Base-by-base conservation (phyloP, 2,329 filamentous ascomycete species). In the Aurifilum marmelostoma region DNA sequence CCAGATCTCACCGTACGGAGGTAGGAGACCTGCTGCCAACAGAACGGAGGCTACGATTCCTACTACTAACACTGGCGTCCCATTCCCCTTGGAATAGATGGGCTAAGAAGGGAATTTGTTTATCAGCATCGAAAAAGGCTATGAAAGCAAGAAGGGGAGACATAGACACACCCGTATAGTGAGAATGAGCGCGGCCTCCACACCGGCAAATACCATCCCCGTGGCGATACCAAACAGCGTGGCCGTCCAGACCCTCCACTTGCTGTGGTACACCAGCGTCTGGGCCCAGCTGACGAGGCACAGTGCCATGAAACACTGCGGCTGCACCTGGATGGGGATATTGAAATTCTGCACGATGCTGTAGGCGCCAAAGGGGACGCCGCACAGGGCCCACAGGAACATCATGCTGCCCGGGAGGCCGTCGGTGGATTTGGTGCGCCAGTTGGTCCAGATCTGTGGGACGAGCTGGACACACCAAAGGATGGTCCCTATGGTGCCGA, bases 1-100 rank as follows among this genome's bases (percentile, higher is more conserved):
- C 80, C 84, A 88, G 1, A 89, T 79, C 75, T 91, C 88, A 67
- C 83, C 83, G 72, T 89, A 91, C 0, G 88, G 87, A 1, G 87
- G 86, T 5, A 91, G 73, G 14, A 91, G 77, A 0, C 89, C 89
- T 1, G 79, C 75, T 2, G 83, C 83, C 8, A 91, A 81, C 8
- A 90, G 80, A 12, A 89, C 78, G 2, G 87, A 83, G 1, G 88
- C 87, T 37, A 87, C 75, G 32, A 89, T 81, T 7, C 88, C 89
- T 59, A 91, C 81, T 3, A 87, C 77, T 37, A 85, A 77, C 66
- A 87, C 81, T 0, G 88, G 87, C 75, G 83, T 85, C 43, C 82
- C 79, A 24, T 86, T 80, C 0, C 88, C 88, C 21, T 78, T 78
- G 7, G 79, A 76, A 71, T 90, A 89, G 0, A 87, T 80, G 1